A percentile compares a stretch with the other conserved stretches of the same genome.
These are phyloP conservation scores for Diutina siamensis DNA, from an alignment of 1,139 yeast genomes.

Conservation along the genomic window DNA sequence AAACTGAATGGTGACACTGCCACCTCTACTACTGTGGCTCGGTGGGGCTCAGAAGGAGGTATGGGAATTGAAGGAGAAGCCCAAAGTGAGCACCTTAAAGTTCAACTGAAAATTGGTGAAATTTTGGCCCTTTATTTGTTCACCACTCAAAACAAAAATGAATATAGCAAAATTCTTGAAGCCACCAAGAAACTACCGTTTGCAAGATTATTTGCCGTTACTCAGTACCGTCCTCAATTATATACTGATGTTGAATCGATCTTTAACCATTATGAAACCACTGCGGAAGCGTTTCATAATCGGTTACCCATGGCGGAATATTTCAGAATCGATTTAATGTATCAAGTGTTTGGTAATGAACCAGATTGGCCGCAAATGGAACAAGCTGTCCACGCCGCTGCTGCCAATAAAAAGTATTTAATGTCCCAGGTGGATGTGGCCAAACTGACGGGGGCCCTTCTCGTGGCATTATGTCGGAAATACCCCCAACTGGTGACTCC, in stretches of 20 bases:
- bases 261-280: slow-evolving; percentile 22
- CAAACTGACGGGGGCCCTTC: slow-evolving; percentile 66
- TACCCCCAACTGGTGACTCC: slow-evolving; percentile 19
- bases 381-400: not conserved
- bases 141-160: slow-evolving; percentile 36
- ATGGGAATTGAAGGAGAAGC: not conserved
- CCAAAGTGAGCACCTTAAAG: not conserved
- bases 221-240: slow-evolving; percentile 23
- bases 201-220: slow-evolving; percentile 22
- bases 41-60: not conserved
- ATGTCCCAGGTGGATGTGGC: slow-evolving; percentile 61
- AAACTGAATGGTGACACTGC: not conserved
- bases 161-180: slow-evolving; percentile 21
- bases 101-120: slow-evolving; percentile 54
- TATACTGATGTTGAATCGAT: slow-evolving; percentile 31
- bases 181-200: slow-evolving; percentile 12
- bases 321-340: slow-evolving; percentile 60
- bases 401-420: slow-evolving; percentile 36
- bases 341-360: slow-evolving; percentile 38
- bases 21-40: not conserved
- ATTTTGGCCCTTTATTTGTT: slow-evolving; percentile 64
- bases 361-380: slow-evolving; percentile 34
- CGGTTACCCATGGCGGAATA: slow-evolving; percentile 35
- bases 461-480: slow-evolving; percentile 49
- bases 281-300: slow-evolving; percentile 25